Conservation (phyloP, 2,329 filamentous ascomycete genomes). For the Pseudonectria buxi region DNA sequence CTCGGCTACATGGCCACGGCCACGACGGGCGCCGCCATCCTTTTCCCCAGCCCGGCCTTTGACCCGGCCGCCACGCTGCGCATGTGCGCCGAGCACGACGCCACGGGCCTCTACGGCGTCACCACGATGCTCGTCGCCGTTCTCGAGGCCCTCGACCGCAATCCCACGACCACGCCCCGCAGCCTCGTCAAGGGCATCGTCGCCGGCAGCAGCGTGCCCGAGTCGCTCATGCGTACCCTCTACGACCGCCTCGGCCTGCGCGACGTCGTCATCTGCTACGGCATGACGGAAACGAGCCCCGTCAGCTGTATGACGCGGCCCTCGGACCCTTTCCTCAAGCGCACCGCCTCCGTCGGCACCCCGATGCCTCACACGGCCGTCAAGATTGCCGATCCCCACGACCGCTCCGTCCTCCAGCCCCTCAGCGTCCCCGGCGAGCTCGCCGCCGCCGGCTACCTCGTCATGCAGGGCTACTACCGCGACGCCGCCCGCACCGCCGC, state of each 20-base stretch:
- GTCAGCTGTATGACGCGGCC: slow-evolving; percentile 78
- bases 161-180: slow-evolving; percentile 15
- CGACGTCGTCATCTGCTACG: slow-evolving; percentile 89
- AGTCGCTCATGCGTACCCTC: slow-evolving; percentile 70
- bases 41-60: slow-evolving; percentile 84
- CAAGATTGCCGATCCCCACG: slow-evolving; percentile 66
- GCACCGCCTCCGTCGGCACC: slow-evolving; percentile 71
- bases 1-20: slow-evolving; percentile 95
- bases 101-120: slow-evolving; percentile 74
- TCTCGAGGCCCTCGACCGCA: slow-evolving; percentile 62
- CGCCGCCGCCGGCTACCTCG: slow-evolving; percentile 73
- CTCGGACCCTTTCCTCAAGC: slow-evolving; percentile 63
- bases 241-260: slow-evolving; percentile 68
- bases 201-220: slow-evolving; percentile 78
- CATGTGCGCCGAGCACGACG: slow-evolving; percentile 46
- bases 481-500: slow-evolving; percentile 63
- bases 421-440: slow-evolving; percentile 70
- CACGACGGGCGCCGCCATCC: slow-evolving; percentile 68
- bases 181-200: slow-evolving; percentile 81
- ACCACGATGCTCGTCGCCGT: slow-evolving; percentile 92
- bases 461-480: slow-evolving; percentile 90
- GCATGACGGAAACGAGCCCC: slow-evolving; percentile 86
- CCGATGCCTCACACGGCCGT: slow-evolving; percentile 72
- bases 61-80: slow-evolving; percentile 65
- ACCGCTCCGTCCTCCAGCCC: slow-evolving; percentile 53